These are phyloP conservation scores for Bruguiera hainesii DNA, from an alignment of 441 rosid genomes.

Conservation along the genomic window DNA sequence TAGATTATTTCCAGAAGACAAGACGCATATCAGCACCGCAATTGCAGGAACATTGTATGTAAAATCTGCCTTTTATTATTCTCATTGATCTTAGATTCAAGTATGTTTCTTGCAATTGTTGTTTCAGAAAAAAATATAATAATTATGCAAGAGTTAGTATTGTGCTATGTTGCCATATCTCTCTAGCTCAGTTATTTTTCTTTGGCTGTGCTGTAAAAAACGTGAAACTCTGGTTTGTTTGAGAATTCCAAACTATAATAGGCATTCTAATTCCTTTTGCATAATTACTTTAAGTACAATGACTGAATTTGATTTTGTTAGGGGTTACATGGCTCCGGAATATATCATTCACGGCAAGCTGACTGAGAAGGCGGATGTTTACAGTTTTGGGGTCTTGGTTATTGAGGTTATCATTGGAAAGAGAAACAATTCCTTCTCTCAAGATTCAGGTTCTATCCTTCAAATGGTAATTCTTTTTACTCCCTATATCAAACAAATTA, in stretches of 20 bases:
- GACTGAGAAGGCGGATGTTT: conserved; percentile 83
- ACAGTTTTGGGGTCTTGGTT: conserved; percentile 75
- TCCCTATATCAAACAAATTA: neutral
- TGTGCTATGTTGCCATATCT: too few species aligned
- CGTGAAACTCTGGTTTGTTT: too few species aligned
- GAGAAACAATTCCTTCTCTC: conserved; percentile 42
- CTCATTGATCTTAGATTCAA: neutral
- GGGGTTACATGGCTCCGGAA: conserved; percentile 96
- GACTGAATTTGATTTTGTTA: conserved; percentile 23
- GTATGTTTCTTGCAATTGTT: neutral
- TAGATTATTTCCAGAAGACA: conserved; percentile 67
- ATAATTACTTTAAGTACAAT: neutral
- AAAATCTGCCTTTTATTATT: neutral
- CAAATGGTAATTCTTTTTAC: conserved; percentile 43
- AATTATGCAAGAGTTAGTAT: too few species aligned
- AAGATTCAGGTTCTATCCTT: conserved; percentile 43
- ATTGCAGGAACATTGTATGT: conserved; percentile 86
- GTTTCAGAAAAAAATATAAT: neutral
- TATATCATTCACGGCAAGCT: conserved; percentile 67
- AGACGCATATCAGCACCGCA: conserved; percentile 67
- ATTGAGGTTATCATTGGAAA: conserved; percentile 61
- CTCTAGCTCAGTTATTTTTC: too few species aligned
- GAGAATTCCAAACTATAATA: neutral
- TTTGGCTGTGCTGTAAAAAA: too few species aligned
- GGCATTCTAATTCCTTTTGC: neutral